Conservation (phyloP, 495 filamentous ascomycete species). For the Penicillium subrubescens region DNA sequence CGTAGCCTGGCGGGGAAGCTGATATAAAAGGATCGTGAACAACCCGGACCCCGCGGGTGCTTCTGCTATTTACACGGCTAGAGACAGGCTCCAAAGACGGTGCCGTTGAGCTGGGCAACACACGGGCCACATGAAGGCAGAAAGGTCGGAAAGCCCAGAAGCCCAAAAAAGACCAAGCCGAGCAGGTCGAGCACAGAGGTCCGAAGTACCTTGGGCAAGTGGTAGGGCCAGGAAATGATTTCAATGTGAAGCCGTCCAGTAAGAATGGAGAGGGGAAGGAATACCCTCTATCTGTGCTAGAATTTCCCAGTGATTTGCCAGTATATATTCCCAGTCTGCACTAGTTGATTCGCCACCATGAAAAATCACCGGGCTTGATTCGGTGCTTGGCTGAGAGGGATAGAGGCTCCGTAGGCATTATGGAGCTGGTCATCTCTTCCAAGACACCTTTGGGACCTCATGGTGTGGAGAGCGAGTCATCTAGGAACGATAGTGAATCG, state of each 20-base stretch:
- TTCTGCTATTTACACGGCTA: constrained; percentile 20
- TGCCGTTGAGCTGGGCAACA: constrained; percentile 12
- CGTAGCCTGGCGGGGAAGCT: background rate
- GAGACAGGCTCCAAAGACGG: constrained; percentile 14
- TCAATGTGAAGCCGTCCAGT: constrained; percentile 17
- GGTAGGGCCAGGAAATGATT: constrained; percentile 4
- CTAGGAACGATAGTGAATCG: background rate
- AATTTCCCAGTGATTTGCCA: constrained; percentile 4
- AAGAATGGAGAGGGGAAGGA: constrained; percentile 6
- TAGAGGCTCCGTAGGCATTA: background rate
- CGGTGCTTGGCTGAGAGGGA: background rate
- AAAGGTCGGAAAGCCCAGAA: background rate
- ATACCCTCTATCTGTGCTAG: constrained; percentile 9
- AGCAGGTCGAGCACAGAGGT: background rate
- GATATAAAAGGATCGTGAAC: constrained; percentile 22
- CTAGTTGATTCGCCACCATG: constrained; percentile 28
- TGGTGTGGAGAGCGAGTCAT: background rate
- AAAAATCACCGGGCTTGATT: constrained; percentile 29
- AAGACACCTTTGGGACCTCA: background rate
- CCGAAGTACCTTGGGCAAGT: constrained; percentile 9
- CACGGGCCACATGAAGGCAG: constrained; percentile 25
- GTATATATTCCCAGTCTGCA: constrained; percentile 15
- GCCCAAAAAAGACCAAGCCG: background rate
- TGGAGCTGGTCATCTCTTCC: background rate
- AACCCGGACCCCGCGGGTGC: constrained; percentile 7